These are phyloP conservation scores for Pelagophyceae sp. DNA, from an alignment of 352 stramenopile species.

Conservation along the genomic window DNA sequence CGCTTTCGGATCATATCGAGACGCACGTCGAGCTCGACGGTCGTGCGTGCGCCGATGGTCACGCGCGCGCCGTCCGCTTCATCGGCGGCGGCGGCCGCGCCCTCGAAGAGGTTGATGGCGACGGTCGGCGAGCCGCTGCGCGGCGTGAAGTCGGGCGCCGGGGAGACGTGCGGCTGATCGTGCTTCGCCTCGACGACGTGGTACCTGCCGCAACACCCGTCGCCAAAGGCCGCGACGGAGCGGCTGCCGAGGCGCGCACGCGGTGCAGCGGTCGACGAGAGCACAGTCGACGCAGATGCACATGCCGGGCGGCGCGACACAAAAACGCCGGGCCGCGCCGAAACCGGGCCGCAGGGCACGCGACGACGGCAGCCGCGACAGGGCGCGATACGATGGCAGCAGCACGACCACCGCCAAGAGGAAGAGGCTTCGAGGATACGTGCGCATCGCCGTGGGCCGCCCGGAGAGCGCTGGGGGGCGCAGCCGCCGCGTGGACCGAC, in stretches of 20 bases:
- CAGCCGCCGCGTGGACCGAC: too few species aligned
- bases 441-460: too few species aligned
- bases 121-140: not conserved
- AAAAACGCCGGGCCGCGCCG: too few species aligned
- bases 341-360: not conserved
- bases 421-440: too few species aligned
- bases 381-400: too few species aligned
- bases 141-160: slow-evolving; percentile 9
- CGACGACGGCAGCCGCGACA: not conserved
- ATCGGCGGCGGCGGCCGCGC: not conserved
- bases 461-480: too few species aligned
- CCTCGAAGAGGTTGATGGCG: slow-evolving; percentile 11
- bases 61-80: too few species aligned
- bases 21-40: slow-evolving; percentile 10
- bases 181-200: slow-evolving; percentile 19
- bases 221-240: not conserved
- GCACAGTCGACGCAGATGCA: slow-evolving; percentile 20
- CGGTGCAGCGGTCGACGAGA: slow-evolving; percentile 13
- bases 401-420: too few species aligned
- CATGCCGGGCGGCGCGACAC: not conserved
- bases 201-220: not conserved
- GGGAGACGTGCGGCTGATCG: slow-evolving; percentile 4
- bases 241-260: not conserved
- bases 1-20: too few species aligned
- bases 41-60: too few species aligned